Evolutionary conservation across 129 eudicot species (phyloP).

Genomic region (Erigeron canadensis): DNA sequence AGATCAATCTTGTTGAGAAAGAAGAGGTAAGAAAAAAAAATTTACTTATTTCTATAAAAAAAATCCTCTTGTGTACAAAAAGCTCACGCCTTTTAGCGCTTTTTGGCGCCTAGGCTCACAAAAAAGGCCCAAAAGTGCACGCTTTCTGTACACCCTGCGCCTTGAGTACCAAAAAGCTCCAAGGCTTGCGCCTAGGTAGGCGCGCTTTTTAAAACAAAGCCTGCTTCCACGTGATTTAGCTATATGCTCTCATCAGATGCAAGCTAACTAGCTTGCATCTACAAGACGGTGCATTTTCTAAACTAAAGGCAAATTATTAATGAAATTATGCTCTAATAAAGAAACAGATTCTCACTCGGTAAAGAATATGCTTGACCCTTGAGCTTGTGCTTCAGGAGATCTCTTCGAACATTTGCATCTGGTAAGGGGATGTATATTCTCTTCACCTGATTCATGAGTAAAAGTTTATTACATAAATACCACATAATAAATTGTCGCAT

Average conservation of each 20-base stretch:
- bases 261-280: slow-evolving; percentile 4
- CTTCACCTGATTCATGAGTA: slow-evolving; percentile 67
- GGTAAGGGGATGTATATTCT: slow-evolving; percentile 96
- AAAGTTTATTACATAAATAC: slow-evolving; percentile 1
- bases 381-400: slow-evolving; percentile 79
- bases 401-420: slow-evolving; percentile 68
- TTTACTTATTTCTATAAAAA: no score
- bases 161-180: no score
- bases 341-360: slow-evolving; percentile 54
- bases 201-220: no score
- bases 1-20: neutral
- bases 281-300: neutral
- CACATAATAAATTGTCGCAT: neutral
- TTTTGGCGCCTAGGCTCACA: no score
- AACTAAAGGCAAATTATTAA: neutral
- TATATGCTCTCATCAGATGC: neutral
- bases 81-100: no score
- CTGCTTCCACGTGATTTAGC: neutral
- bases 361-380: slow-evolving; percentile 90
- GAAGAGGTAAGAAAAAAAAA: no score
- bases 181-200: no score
- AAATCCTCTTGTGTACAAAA: no score
- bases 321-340: neutral
- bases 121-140: no score
- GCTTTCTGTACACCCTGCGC: no score